Base-by-base conservation (phyloP, 495 filamentous ascomycete genomes). In the Penicillium maclennaniae region DNA sequence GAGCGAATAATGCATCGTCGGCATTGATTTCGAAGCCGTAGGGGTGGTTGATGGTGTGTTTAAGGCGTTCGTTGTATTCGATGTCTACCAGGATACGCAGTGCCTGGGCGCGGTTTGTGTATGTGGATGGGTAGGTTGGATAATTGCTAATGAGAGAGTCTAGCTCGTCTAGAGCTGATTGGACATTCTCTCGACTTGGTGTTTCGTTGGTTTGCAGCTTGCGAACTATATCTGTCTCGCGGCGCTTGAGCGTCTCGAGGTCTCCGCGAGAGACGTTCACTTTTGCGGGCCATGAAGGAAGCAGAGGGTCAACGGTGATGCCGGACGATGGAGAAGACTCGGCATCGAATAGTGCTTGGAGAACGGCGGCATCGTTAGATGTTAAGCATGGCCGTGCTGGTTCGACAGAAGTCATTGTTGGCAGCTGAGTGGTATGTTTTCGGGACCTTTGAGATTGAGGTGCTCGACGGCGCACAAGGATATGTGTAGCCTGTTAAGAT, bases 261-360 rank as follows among this genome's bases (percentile, higher is more conserved):
- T 61, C 48, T 34, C 56, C 42, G 37, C 51, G 27, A 17, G 59
- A 57, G 51, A 72, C 69, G 23, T 55, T 62, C 27, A 69, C 56
- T 25, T 55, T 48, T 25, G 58, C 28, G 2, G 87, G 85, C 63
- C 87, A 82, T 36, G 79, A 70, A 10, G 87, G 82, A 12, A 89
- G 76, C 2, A 70, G 70, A 1, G 72, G 6, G 58, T 86, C 80
- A 37, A 91, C 73, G 26, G 73, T 69, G 20, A 83, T 64, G 0
- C 72, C 67, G 1, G 74, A 61, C 10, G 73, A 73, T 1, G 87
- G 82, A 19, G 85, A 80, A 27, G 83, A 78, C 63, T 92, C 89
- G 12, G 87, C 85, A 56, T 93, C 88, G 61, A 87, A 90, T 66
- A 95, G 85, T 47, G 87, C 86, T 58, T 84, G 74, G 39, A 93